Base-by-base conservation (phyloP, 1,284 basidiomycete species). In the Ustilago shanxiensis region DNA sequence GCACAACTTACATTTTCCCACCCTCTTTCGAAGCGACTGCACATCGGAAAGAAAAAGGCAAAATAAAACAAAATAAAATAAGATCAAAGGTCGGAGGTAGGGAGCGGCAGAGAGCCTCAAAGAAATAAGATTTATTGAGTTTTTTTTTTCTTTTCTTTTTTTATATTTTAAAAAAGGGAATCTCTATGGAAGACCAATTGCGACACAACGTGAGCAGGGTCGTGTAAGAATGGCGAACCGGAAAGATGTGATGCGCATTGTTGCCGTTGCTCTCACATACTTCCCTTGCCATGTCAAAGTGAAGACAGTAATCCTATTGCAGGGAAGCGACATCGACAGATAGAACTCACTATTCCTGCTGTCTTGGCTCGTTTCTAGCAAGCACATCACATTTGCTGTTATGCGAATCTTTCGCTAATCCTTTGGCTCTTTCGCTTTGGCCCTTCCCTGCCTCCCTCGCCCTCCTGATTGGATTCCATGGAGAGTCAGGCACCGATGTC, bases 261-360 rank as follows among this genome's bases (percentile, higher is more conserved):
- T 45, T 22, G 44, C 22, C 44, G 18, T 45, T 4, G 18, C 44
- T 28, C 13, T 49, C 47, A 13, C 24, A 7, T n/a, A 26, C 26
- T 24, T n/a, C 28, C 9, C 6, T 24, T 28, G 53, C 35, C 18
- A 24, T 49, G 24, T 26, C 22, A 49, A 28, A n/a, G n/a, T n/a
- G n/a, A n/a, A n/a, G n/a, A n/a, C n/a, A n/a, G n/a, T n/a, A n/a
- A n/a, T n/a, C n/a, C n/a, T n/a, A n/a, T n/a, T n/a, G n/a, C n/a
- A n/a, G n/a, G 24, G 28, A 26, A n/a, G 45, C 26, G 24, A 49
- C 22, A 49, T 13, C 26, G 24, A 55, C 10, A 26, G 52, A 58
- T 71, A 66, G 58, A 58, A 50, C 68, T 71, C 68, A 51, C 41
- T 61, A 61, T 70, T 61, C 55, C 59, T 66, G 62, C 62, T 45